Evolutionary conservation across 2,329 filamentous ascomycete species (phyloP).

Genomic region (Thielaviopsis euricoi): DNA sequence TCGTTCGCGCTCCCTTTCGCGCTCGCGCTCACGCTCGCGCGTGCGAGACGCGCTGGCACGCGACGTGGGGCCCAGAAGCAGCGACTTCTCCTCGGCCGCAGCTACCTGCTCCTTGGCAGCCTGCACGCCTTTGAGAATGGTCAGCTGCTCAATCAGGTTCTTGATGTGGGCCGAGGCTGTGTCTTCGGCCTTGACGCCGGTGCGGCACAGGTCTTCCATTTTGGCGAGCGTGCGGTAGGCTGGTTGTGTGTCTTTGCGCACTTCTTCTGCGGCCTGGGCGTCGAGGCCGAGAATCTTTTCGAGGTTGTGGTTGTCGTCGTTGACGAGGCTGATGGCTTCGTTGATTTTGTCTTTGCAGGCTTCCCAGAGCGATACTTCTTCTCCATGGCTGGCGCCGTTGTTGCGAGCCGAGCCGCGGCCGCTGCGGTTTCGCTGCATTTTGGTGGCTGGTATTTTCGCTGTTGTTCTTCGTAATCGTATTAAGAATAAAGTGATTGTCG

Average conservation of each 20-base stretch:
- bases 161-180: slow-evolving; percentile 22
- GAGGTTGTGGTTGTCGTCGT: slow-evolving; percentile 26
- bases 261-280: slow-evolving; percentile 24
- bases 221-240: slow-evolving; percentile 20
- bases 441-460: neutral
- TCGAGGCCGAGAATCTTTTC: slow-evolving; percentile 24
- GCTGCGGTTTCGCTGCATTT: slow-evolving; percentile 30
- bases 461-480: too few relatives aligned
- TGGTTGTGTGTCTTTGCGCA: slow-evolving; percentile 20
- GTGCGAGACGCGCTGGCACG: slow-evolving; percentile 6
- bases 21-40: slow-evolving; percentile 11
- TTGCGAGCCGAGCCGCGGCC: slow-evolving; percentile 28
- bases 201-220: slow-evolving; percentile 27
- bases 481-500: too few relatives aligned
- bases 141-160: slow-evolving; percentile 25
- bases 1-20: neutral
- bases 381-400: slow-evolving; percentile 26
- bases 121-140: slow-evolving; percentile 26
- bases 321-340: slow-evolving; percentile 25
- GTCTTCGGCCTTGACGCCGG: slow-evolving; percentile 26
- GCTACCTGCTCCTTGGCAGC: slow-evolving; percentile 25
- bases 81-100: slow-evolving; percentile 1
- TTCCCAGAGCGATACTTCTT: slow-evolving; percentile 29
- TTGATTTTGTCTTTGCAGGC: slow-evolving; percentile 22
- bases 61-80: neutral